A percentile compares a stretch with the other conserved stretches of the same genome.
phyloP scores from a whole-genome alignment of 768 basidiomycete genomes.

The Asterophora parasitica region DNA sequence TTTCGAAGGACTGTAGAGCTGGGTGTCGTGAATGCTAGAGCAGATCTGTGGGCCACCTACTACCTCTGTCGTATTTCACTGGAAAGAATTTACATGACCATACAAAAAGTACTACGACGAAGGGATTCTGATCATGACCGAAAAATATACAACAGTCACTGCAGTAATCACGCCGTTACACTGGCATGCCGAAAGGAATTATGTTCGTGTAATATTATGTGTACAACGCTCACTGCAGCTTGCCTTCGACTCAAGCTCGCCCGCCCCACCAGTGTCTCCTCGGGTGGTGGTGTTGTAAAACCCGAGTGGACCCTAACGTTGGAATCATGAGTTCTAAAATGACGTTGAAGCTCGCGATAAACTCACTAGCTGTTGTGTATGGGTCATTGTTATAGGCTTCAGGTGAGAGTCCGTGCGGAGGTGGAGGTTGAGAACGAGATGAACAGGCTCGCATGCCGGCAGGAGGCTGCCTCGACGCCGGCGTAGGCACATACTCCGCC shows the following conservation, averaged over 20 bases:
- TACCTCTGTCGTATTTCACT: background rate
- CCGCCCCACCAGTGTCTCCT: conserved; percentile 1
- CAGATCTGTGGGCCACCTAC: background rate
- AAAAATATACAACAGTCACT: too few species aligned
- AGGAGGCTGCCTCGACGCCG: conserved; percentile 14
- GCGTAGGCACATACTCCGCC: conserved; percentile 15
- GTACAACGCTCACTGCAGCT: background rate
- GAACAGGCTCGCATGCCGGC: conserved; percentile 15
- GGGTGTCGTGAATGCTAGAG: background rate
- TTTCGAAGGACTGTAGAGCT: conserved; percentile 64
- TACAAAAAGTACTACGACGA: too few species aligned
- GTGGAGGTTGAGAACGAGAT: conserved; percentile 19
- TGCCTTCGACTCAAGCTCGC: background rate
- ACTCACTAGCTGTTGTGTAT: conserved; percentile 6
- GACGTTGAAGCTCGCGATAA: background rate
- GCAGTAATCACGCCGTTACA: too few species aligned
- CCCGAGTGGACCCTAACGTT: background rate
- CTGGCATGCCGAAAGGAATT: too few species aligned
- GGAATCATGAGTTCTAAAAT: background rate
- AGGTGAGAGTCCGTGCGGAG: conserved; percentile 17
- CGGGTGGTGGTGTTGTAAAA: background rate
- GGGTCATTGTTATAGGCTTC: conserved; percentile 8
- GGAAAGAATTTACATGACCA: too few species aligned
- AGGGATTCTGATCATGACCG: too few species aligned
- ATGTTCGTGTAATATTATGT: too few species aligned